Percentiles rank a stretch among this genome's conserved stretches.
Evolutionary conservation across 2,329 filamentous ascomycete species (phyloP).

Genomic region (Fonsecaea multimorphosa): DNA sequence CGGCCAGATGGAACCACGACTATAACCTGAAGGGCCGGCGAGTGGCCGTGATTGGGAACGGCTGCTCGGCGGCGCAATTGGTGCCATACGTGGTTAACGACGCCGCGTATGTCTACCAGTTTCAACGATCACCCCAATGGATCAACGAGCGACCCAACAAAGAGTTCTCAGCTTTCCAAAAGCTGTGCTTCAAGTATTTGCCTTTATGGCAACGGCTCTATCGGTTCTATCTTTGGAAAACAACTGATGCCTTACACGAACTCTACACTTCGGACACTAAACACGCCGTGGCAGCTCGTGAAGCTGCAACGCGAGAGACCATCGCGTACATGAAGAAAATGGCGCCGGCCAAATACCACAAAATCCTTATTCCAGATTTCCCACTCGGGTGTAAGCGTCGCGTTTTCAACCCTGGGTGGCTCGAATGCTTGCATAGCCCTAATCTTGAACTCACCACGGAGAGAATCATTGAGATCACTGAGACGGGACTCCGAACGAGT

Average conservation of each 20-base stretch:
- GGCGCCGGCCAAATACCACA: constrained; percentile 65
- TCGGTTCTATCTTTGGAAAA: constrained; percentile 54
- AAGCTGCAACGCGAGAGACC: neutral
- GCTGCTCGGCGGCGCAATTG: constrained; percentile 65
- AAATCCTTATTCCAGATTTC: constrained; percentile 66
- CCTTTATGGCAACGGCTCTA: constrained; percentile 46
- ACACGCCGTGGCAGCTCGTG: neutral
- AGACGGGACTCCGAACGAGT: constrained; percentile 12
- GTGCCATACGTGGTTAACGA: constrained; percentile 58
- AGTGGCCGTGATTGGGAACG: constrained; percentile 63
- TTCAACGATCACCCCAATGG: constrained; percentile 65
- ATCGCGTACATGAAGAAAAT: constrained; percentile 52
- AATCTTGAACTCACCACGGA: constrained; percentile 59
- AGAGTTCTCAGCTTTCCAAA: constrained; percentile 47
- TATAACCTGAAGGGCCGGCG: constrained; percentile 58
- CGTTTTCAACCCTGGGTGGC: constrained; percentile 65
- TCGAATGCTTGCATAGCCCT: constrained; percentile 57
- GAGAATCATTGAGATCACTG: constrained; percentile 14
- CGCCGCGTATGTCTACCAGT: constrained; percentile 62
- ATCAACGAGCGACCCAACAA: constrained; percentile 49
- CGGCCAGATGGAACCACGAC: constrained; percentile 60
- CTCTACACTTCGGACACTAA: constrained; percentile 32
- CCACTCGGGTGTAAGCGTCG: constrained; percentile 67
- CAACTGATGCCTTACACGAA: constrained; percentile 46
- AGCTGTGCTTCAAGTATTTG: constrained; percentile 54